Conservation (phyloP, 305 asterid genomes). For the Fraxinus xanthoxyloides region DNA sequence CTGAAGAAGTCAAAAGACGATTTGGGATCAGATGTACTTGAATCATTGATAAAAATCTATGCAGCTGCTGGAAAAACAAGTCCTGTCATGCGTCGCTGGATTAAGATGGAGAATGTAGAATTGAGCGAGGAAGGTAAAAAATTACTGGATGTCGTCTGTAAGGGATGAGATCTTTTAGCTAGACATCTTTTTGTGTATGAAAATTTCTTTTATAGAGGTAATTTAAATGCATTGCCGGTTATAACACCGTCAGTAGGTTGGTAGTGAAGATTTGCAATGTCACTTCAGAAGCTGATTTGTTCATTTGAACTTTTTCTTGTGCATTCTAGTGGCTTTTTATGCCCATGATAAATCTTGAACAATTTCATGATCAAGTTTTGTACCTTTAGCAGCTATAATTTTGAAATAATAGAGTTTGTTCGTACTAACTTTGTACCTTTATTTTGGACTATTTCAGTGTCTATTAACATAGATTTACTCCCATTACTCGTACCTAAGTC, state of each 20-base stretch:
- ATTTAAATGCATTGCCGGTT: background rate
- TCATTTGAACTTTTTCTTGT: conserved; percentile 9
- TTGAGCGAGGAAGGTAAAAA: conserved; percentile 66
- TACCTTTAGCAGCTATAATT: conserved; percentile 16
- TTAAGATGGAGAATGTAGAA: conserved; percentile 84
- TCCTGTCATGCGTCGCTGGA: conserved; percentile 52
- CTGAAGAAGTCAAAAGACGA: conserved; percentile 51
- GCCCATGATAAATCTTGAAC: background rate
- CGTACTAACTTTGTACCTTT: background rate
- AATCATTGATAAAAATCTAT: conserved; percentile 66
- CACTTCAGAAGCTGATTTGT: conserved; percentile 13
- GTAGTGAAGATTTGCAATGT: conserved; percentile 2
- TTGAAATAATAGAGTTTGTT: conserved; percentile 21
- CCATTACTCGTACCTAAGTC: background rate
- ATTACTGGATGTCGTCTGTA: conserved; percentile 52
- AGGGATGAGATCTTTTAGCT: conserved; percentile 34
- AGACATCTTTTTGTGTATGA: background rate
- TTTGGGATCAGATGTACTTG: conserved; percentile 48
- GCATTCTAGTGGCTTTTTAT: background rate
- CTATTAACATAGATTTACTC: background rate
- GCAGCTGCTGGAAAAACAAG: conserved; percentile 71
- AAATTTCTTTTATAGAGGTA: background rate
- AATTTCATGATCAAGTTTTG: conserved; percentile 15
- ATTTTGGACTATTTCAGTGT: background rate
- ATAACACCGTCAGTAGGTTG: background rate